Base-by-base conservation (phyloP, 2,329 filamentous ascomycete species). In the Atkinsonella hypoxylon region DNA sequence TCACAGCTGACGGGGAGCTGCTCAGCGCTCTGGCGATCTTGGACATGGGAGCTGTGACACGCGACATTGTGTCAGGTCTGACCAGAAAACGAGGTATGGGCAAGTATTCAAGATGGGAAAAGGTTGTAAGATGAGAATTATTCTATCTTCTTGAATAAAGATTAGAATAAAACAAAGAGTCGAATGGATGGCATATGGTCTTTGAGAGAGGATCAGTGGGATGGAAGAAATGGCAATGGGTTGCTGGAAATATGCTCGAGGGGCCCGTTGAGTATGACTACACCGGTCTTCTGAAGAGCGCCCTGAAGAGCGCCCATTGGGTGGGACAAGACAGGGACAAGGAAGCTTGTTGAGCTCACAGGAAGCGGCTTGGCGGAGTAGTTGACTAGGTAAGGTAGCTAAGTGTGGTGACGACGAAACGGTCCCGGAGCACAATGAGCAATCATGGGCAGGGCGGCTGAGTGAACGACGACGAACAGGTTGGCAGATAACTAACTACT, bases 21-120 rank as follows among this genome's bases (percentile, higher is more conserved):
- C 67, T 64, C 55, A 77, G 59, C 45, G 69, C 67, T 55, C 75
- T 70, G 56, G 72, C 56, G 60, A 78, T 67, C 65, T 76, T 76
- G 61, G 68, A 62, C 56, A 71, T 64, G 61, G 74, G 72, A 44
- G 70, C 68, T 15, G 74, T 72, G 54, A 78, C 67, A 61, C 75
- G 67, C 45, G 75, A 75, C 70, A 77, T 77, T 52, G 38, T 22
- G 15, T 18, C 17, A 30, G 47, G 12, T 20, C 22, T 40, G 34
- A 36, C 34, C 7, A 36, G 11, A 18, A 46, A 46, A 46, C 34
- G n/a, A n/a, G 13, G 4, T 18, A 20, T 41, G 11, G 3, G 39
- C 12, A 10, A 10, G 18, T 12, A 18, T n/a, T 15, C 7, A 36
- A 36, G 34, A 36, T 15, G 34, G 15, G 15, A 36, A 4, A 36